Conservation (phyloP, 2,329 filamentous ascomycete genomes). For the Alternaria metachromatica region DNA sequence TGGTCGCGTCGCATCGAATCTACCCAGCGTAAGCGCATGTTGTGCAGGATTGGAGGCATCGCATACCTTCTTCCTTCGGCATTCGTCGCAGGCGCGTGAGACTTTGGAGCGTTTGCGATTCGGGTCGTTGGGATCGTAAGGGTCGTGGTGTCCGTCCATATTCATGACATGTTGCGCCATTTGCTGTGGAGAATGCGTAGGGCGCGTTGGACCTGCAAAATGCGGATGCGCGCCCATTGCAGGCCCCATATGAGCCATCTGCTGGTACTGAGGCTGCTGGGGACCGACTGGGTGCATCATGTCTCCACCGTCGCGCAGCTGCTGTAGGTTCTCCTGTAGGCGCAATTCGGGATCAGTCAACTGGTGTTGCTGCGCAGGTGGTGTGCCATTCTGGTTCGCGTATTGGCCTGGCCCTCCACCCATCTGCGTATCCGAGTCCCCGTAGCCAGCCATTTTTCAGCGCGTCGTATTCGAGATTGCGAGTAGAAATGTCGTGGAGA, state of each 20-base stretch:
- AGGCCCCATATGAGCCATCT: conserved; percentile 36
- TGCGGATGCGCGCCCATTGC: conserved; percentile 42
- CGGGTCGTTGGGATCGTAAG: conserved; percentile 45
- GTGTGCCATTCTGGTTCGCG: conserved; percentile 44
- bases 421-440: conserved; percentile 44
- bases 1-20: conserved; percentile 51
- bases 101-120: conserved; percentile 50
- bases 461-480: conserved; percentile 22
- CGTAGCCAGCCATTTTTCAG: conserved; percentile 41
- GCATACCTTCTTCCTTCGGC: conserved; percentile 50
- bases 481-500: not conserved
- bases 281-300: conserved; percentile 38
- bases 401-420: conserved; percentile 43
- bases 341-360: conserved; percentile 42
- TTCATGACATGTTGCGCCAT: conserved; percentile 50
- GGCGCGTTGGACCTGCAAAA: conserved; percentile 44
- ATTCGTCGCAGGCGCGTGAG: conserved; percentile 52
- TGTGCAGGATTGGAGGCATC: not conserved
- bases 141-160: conserved; percentile 43
- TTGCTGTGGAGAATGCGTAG: conserved; percentile 48
- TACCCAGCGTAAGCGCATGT: conserved; percentile 27
- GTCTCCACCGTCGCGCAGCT: conserved; percentile 40
- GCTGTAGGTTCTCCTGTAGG: conserved; percentile 45
- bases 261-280: conserved; percentile 38
- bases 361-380: conserved; percentile 42